Evolutionary conservation across 1,139 yeast species (phyloP).

Genomic region (Suhomyces bokatorum): DNA sequence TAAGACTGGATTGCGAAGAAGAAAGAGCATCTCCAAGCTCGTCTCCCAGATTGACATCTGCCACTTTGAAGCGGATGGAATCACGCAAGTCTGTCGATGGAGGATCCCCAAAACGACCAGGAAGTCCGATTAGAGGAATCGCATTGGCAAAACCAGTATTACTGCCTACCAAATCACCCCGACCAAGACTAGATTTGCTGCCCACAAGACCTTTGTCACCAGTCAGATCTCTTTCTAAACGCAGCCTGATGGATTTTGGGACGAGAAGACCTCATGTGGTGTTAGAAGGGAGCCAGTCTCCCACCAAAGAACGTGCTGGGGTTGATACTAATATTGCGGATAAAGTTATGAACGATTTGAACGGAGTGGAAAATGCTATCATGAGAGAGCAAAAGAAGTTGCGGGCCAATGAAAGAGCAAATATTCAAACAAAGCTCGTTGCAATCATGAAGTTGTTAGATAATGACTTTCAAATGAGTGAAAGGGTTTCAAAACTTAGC

Average conservation of each 20-base stretch:
- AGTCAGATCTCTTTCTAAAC: slow-evolving; percentile 2
- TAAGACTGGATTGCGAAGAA: slow-evolving; percentile 2
- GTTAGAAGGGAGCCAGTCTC: slow-evolving; percentile 2
- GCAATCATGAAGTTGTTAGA: slow-evolving; percentile 1
- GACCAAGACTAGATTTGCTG: slow-evolving; percentile 4
- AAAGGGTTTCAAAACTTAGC: neutral
- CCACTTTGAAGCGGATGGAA: slow-evolving; percentile 36
- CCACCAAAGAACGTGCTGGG: slow-evolving; percentile 4
- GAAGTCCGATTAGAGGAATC: slow-evolving; percentile 10
- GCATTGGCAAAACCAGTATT: slow-evolving; percentile 3
- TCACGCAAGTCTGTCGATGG: slow-evolving; percentile 16
- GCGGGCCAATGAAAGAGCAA: neutral
- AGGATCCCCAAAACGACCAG: slow-evolving; percentile 1
- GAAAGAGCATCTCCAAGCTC: slow-evolving; percentile 11
- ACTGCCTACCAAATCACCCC: slow-evolving; percentile 8
- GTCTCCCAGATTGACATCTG: slow-evolving; percentile 26
- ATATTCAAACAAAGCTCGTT: neutral
- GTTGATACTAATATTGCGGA: slow-evolving; percentile 1
- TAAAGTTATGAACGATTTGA: neutral
- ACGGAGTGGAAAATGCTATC: neutral
- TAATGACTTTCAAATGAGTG: neutral
- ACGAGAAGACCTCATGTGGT: slow-evolving; percentile 7
- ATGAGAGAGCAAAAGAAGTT: neutral
- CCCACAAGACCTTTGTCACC: slow-evolving; percentile 7
- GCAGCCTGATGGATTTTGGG: slow-evolving; percentile 9